A percentile compares a stretch with the other conserved stretches of the same genome.
These are phyloP conservation scores for Skeletonema grethae DNA, from an alignment of 108 stramenopile genomes.

Conservation along the genomic window DNA sequence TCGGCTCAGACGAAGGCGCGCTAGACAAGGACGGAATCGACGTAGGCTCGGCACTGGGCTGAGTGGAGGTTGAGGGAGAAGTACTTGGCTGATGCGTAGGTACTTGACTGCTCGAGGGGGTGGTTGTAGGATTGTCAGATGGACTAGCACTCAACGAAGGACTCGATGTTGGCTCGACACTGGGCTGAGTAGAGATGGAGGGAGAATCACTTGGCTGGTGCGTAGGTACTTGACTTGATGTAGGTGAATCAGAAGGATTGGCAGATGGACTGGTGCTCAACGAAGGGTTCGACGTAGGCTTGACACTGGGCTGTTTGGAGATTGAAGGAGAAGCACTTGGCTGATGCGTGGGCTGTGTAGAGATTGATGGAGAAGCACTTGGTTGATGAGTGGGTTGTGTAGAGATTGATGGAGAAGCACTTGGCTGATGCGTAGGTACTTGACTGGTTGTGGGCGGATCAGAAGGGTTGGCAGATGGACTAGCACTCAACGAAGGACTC, in stretches of 20 bases:
- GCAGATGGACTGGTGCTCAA: neutral
- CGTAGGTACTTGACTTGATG: neutral
- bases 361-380: conserved; percentile 6
- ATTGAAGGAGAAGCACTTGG: neutral
- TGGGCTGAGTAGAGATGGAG: neutral
- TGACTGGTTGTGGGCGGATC: no score
- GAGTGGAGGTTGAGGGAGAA: conserved; percentile 7
- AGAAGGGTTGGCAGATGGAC: neutral
- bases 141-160: neutral
- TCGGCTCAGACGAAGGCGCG: neutral
- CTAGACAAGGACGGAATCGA: neutral
- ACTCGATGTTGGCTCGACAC: neutral
- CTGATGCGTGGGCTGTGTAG: neutral
- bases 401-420: neutral
- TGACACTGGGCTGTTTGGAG: neutral
- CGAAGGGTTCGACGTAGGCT: conserved; percentile 3
- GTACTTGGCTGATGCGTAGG: conserved; percentile 14
- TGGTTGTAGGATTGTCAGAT: conserved; percentile 10
- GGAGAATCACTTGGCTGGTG: neutral
- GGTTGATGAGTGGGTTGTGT: neutral
- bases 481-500: neutral
- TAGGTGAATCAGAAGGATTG: neutral
- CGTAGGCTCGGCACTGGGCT: conserved; percentile 3
- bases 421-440: neutral
- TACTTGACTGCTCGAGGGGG: neutral